phyloP scores from a whole-genome alignment of 2,329 filamentous ascomycete species.

The Scedosporium boydii region DNA sequence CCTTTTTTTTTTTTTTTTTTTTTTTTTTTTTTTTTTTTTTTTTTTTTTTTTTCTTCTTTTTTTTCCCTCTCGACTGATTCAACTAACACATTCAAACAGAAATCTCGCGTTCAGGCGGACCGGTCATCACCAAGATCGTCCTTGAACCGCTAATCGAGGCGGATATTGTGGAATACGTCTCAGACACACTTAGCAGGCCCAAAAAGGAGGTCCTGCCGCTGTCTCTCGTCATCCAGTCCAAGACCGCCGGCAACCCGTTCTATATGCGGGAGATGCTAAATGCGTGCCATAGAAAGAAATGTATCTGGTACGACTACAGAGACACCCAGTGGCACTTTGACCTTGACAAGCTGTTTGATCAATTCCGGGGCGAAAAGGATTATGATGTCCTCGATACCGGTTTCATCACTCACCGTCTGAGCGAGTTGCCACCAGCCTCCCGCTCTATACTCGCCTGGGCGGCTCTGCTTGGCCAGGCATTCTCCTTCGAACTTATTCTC shows the following conservation, averaged over 20 bases:
- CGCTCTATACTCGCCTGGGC: conserved; percentile 79
- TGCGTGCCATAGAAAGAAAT: conserved; percentile 75
- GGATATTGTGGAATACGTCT: conserved; percentile 75
- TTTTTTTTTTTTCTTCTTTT: not conserved
- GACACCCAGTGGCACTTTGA: conserved; percentile 77
- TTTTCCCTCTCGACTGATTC: not conserved
- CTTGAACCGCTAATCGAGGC: conserved; percentile 66
- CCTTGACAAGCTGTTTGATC: conserved; percentile 73
- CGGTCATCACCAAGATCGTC: conserved; percentile 59
- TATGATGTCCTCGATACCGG: conserved; percentile 72
- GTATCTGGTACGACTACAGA: conserved; percentile 85
- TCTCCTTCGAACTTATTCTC: conserved; percentile 75
- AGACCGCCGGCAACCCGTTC: conserved; percentile 81
- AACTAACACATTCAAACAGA: conserved; percentile 24
- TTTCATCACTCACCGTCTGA: conserved; percentile 70
- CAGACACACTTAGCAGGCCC: conserved; percentile 66
- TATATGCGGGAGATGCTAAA: conserved; percentile 88
- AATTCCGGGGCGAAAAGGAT: conserved; percentile 71
- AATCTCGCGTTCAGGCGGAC: conserved; percentile 32
- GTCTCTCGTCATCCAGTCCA: conserved; percentile 78
- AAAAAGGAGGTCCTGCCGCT: conserved; percentile 66
- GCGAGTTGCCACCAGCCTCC: conserved; percentile 65
- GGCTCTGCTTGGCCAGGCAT: conserved; percentile 69
- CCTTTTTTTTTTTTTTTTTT: not conserved
- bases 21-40: not conserved